Percentiles rank a stretch among this genome's conserved stretches.
Evolutionary conservation across 2,329 filamentous ascomycete genomes (phyloP).

Genomic region (Aspergillus clavatus): DNA sequence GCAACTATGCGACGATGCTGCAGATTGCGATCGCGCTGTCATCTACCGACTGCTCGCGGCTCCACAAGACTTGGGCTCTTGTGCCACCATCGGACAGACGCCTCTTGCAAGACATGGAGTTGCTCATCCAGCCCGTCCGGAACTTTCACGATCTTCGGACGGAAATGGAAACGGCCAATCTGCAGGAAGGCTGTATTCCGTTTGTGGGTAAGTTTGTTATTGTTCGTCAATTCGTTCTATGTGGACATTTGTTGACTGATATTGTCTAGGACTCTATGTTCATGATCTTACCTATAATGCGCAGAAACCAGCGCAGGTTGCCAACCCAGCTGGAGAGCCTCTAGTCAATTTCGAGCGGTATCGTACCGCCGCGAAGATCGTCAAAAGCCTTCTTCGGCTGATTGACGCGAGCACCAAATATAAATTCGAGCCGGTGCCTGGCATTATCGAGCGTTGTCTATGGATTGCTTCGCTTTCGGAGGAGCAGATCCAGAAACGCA

Average conservation of each 20-base stretch:
- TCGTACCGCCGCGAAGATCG: conserved; percentile 60
- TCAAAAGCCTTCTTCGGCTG: conserved; percentile 59
- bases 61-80: conserved; percentile 56
- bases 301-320: conserved; percentile 58
- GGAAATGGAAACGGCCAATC: conserved; percentile 58
- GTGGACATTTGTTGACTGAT: conserved; percentile 2
- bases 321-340: conserved; percentile 46
- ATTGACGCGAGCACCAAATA: conserved; percentile 62
- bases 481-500: conserved; percentile 49
- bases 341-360: conserved; percentile 64
- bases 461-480: conserved; percentile 60
- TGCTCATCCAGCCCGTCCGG: conserved; percentile 56
- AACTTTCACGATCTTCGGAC: conserved; percentile 60
- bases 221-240: not conserved
- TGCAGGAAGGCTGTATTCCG: conserved; percentile 60
- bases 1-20: conserved; percentile 63
- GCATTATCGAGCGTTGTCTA: conserved; percentile 58
- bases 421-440: conserved; percentile 52
- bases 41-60: conserved; percentile 54
- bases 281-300: conserved; percentile 64
- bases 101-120: conserved; percentile 55
- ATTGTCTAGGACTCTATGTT: conserved; percentile 52
- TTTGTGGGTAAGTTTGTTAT: conserved; percentile 56
- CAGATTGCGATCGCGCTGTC: conserved; percentile 60
- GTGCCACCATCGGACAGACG: conserved; percentile 52